These are phyloP conservation scores for Penicillium herquei DNA, from an alignment of 495 filamentous ascomycete genomes.

Conservation along the genomic window DNA sequence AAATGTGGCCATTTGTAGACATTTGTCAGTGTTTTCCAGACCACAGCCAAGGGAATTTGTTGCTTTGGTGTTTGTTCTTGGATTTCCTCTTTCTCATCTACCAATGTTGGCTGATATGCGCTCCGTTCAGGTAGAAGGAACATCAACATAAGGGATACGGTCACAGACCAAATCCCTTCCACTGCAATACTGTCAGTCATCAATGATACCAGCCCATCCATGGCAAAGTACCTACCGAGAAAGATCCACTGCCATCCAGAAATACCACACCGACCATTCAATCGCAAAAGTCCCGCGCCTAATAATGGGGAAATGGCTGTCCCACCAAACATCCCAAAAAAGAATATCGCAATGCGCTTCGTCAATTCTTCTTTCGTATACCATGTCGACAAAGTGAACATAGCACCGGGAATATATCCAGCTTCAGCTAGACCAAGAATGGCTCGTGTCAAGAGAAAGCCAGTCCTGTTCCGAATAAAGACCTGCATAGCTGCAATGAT, in stretches of 20 bases:
- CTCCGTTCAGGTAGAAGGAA: constrained; percentile 32
- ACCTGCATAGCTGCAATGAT: constrained; percentile 51
- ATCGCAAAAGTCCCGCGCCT: constrained; percentile 41
- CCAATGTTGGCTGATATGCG: neutral
- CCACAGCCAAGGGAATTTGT: constrained; percentile 6
- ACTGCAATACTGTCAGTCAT: constrained; percentile 17
- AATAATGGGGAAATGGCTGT: constrained; percentile 48
- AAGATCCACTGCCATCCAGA: constrained; percentile 62
- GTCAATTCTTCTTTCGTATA: constrained; percentile 51
- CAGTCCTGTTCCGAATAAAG: constrained; percentile 44
- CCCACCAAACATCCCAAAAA: constrained; percentile 51
- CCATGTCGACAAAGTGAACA: constrained; percentile 58
- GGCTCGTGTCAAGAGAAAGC: constrained; percentile 44
- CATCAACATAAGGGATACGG: constrained; percentile 31
- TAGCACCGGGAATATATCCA: constrained; percentile 55
- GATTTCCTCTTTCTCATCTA: neutral
- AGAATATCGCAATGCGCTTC: constrained; percentile 51
- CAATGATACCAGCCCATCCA: neutral
- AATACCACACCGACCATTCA: constrained; percentile 48
- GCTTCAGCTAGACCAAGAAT: constrained; percentile 53
- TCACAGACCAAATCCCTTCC: constrained; percentile 43
- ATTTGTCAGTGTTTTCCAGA: constrained; percentile 22
- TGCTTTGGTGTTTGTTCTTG: too few species aligned
- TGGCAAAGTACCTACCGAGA: constrained; percentile 20
- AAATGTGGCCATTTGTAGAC: constrained; percentile 35